These are phyloP conservation scores for Ceratopteris richardii DNA, from an alignment of 75 land plant genomes.

Conservation along the genomic window DNA sequence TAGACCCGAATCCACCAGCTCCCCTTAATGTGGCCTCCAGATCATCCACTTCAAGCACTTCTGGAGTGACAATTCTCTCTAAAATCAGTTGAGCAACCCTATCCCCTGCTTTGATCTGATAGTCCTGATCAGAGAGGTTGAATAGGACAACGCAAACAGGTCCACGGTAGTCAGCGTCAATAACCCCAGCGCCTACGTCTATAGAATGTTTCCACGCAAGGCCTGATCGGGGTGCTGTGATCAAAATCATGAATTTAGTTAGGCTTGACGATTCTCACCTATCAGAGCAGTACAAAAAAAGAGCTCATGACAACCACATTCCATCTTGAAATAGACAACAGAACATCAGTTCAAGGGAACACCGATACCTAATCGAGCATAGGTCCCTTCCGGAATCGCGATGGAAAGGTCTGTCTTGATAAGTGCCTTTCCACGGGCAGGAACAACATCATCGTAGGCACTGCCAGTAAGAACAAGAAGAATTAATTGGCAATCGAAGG, in stretches of 20 bases:
- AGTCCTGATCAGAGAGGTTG: constrained; percentile 84
- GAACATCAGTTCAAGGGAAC: too few relatives aligned
- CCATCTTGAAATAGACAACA: too few relatives aligned
- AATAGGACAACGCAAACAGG: constrained; percentile 82
- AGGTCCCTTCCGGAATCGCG: constrained; percentile 82
- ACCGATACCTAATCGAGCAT: constrained; percentile 89
- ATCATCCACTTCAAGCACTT: constrained; percentile 62
- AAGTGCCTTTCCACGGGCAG: constrained; percentile 81
- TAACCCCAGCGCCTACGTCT: constrained; percentile 91
- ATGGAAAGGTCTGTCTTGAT: constrained; percentile 84
- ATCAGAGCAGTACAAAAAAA: too few relatives aligned
- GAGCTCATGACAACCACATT: too few relatives aligned
- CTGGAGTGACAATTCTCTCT: constrained; percentile 75
- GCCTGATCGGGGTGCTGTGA: constrained; percentile 76
- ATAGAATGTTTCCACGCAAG: constrained; percentile 91
- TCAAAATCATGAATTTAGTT: background rate
- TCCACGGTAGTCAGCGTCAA: constrained; percentile 92
- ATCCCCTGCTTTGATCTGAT: constrained; percentile 72
- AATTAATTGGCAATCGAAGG: background rate
- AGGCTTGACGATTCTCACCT: too few relatives aligned
- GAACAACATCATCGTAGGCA: constrained; percentile 54
- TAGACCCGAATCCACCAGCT: constrained; percentile 84
- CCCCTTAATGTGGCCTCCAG: constrained; percentile 72
- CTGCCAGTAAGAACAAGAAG: constrained; percentile 22
- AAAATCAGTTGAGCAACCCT: constrained; percentile 84